Evolutionary conservation across 805 yeast species (phyloP).

Genomic region (Nakazawaea molendinolei): DNA sequence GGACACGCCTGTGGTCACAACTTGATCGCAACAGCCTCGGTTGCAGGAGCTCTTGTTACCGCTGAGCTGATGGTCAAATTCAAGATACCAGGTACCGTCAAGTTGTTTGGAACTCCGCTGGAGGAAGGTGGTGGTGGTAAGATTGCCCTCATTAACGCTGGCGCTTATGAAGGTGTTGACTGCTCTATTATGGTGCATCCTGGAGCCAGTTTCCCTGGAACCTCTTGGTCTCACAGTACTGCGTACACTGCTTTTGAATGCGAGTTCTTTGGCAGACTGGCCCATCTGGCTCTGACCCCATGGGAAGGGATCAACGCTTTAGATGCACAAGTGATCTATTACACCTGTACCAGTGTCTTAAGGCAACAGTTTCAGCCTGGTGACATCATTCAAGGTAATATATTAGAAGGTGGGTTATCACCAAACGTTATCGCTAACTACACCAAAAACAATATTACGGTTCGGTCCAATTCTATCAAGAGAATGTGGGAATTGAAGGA

Average conservation of each 20-base stretch:
- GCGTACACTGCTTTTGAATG: slow-evolving; percentile 15
- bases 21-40: slow-evolving; percentile 20
- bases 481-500: slow-evolving; percentile 16
- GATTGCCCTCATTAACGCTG: slow-evolving; percentile 19
- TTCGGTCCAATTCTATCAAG: slow-evolving; percentile 16
- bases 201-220: slow-evolving; percentile 12
- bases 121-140: slow-evolving; percentile 26
- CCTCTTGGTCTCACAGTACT: slow-evolving; percentile 16
- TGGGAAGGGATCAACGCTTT: slow-evolving; percentile 25
- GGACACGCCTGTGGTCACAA: slow-evolving; percentile 28
- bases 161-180: slow-evolving; percentile 20
- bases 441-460: slow-evolving; percentile 15
- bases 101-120: slow-evolving; percentile 24
- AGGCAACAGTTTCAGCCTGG: slow-evolving; percentile 22
- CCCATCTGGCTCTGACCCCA: slow-evolving; percentile 25
- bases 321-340: slow-evolving; percentile 22
- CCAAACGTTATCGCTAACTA: slow-evolving; percentile 23
- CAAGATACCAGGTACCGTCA: slow-evolving; percentile 21
- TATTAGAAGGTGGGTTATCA: slow-evolving; percentile 19
- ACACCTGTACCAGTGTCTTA: slow-evolving; percentile 20
- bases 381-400: slow-evolving; percentile 20
- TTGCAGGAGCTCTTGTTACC: slow-evolving; percentile 16
- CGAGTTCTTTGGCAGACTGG: slow-evolving; percentile 21
- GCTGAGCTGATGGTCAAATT: slow-evolving; percentile 18
- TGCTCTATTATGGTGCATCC: slow-evolving; percentile 24